These are phyloP conservation scores for Verticillium zaregamsianum DNA, from an alignment of 2,329 filamentous ascomycete genomes.

Conservation along the genomic window DNA sequence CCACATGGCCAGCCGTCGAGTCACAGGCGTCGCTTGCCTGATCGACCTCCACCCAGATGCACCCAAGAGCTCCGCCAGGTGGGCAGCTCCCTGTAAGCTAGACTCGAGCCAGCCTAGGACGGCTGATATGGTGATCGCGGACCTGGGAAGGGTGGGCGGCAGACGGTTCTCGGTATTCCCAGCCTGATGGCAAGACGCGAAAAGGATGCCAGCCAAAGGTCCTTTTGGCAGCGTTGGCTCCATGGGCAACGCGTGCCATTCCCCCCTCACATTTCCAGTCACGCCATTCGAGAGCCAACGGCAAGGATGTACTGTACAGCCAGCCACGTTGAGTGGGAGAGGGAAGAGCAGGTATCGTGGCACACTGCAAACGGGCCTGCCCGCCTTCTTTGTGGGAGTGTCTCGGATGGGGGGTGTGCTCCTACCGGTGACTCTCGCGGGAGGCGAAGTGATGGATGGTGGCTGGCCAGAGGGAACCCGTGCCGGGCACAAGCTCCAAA, in stretches of 20 bases:
- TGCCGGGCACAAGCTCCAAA: constrained; percentile 2
- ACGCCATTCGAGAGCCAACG: not conserved
- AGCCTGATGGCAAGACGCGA: not conserved
- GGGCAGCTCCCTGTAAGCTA: not conserved
- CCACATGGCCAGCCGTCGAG: constrained; percentile 17
- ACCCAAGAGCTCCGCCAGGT: not conserved
- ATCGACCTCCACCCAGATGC: constrained; percentile 1
- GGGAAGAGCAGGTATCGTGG: not conserved
- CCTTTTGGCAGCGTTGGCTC: not conserved
- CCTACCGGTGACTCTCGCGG: not conserved
- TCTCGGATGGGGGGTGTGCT: not conserved
- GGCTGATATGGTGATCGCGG: not conserved
- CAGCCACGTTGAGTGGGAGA: not conserved
- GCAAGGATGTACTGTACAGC: not conserved
- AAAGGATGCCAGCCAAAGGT: not conserved
- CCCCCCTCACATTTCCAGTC: not conserved
- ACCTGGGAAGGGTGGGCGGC: not conserved
- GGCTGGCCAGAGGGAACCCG: constrained; percentile 1
- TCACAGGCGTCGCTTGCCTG: constrained; percentile 1
- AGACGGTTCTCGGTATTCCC: not conserved
- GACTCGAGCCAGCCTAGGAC: not conserved
- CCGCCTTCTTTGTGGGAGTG: not conserved
- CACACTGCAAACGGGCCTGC: not conserved
- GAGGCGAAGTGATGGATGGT: not conserved
- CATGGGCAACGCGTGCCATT: not conserved